These are phyloP conservation scores for sunflower (Helianthus annuus) DNA, from an alignment of 129 eudicot genomes.

Conservation along the genomic window HanXRQr2.0-SUNRISE NC_035445.2:91285309-91285808, in stretches of 20 bases:
- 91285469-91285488: background rate
- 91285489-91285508: constrained; percentile 18
- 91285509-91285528: background rate
- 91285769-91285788: constrained; percentile 25
- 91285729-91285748: constrained; percentile 22
- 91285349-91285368: constrained; percentile 28
- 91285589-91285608: constrained; percentile 10
- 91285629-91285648: constrained; percentile 8
- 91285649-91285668: constrained; percentile 5
- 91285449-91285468: constrained; percentile 20
- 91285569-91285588: constrained; percentile 5
- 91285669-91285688: background rate
- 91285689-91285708: constrained; percentile 6
- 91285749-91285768: constrained; percentile 23
- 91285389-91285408: constrained; percentile 22
- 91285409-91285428: constrained; percentile 22
- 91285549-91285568: background rate
- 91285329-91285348: constrained; percentile 23
- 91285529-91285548: background rate
- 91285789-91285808: constrained; percentile 18
- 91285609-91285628: background rate
- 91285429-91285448: background rate
- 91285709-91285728: constrained; percentile 1
- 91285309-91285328: constrained; percentile 31
- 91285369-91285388: constrained; percentile 1